Conservation (phyloP, 805 yeast genomes). For the Sugiyamaella qingdaonensis region DNA sequence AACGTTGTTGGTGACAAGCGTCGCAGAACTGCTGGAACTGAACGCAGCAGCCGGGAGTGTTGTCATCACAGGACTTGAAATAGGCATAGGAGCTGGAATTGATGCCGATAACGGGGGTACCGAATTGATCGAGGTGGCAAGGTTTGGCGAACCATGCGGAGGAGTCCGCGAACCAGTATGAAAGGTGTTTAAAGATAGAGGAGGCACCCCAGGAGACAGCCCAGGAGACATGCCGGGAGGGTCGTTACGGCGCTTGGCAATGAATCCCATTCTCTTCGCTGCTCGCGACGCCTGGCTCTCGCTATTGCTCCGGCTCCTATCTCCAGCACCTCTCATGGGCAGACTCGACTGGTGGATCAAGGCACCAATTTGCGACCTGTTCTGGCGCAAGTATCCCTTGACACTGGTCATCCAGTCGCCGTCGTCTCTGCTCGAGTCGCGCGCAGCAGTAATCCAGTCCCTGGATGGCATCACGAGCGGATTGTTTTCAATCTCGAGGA, state of each 20-base stretch:
- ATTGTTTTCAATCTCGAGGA: slow-evolving; percentile 59
- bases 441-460: slow-evolving; percentile 36
- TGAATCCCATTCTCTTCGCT: slow-evolving; percentile 71
- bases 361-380: slow-evolving; percentile 17
- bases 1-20: too few species aligned
- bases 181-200: slow-evolving; percentile 28
- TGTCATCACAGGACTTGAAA: too few species aligned
- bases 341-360: slow-evolving; percentile 6
- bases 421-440: slow-evolving; percentile 30
- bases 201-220: not conserved
- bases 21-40: too few species aligned
- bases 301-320: slow-evolving; percentile 35
- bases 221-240: not conserved
- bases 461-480: slow-evolving; percentile 52
- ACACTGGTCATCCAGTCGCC: slow-evolving; percentile 46
- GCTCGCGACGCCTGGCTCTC: slow-evolving; percentile 55
- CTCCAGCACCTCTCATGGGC: slow-evolving; percentile 10
- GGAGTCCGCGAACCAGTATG: slow-evolving; percentile 10
- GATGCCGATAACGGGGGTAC: too few species aligned
- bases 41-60: too few species aligned
- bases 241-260: slow-evolving; percentile 38
- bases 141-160: too few species aligned
- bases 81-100: too few species aligned
- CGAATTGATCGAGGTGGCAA: too few species aligned
- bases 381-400: slow-evolving; percentile 38